Evolutionary conservation across 495 filamentous ascomycete genomes (phyloP).

Genomic region (Xylaria curta): DNA sequence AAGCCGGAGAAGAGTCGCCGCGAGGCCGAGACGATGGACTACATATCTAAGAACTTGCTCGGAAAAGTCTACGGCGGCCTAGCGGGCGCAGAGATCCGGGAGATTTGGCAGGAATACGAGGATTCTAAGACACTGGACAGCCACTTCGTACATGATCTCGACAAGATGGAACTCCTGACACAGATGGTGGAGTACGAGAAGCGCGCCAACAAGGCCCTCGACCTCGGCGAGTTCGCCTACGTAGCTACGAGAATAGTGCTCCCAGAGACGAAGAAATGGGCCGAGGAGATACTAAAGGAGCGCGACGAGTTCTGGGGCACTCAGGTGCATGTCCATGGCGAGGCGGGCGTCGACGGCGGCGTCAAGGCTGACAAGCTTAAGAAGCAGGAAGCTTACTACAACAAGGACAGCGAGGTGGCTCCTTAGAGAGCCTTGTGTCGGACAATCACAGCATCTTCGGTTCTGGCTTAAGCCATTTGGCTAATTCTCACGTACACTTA

Average conservation of each 20-base stretch:
- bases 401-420: conserved; percentile 29
- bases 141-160: conserved; percentile 92
- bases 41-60: conserved; percentile 73
- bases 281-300: conserved; percentile 75
- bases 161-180: conserved; percentile 91
- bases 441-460: neutral
- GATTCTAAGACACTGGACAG: conserved; percentile 80
- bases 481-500: neutral
- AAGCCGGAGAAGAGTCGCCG: conserved; percentile 84
- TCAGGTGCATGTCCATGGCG: conserved; percentile 49
- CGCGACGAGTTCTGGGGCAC: conserved; percentile 74
- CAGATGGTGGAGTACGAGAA: conserved; percentile 99
- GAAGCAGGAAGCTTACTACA: conserved; percentile 54
- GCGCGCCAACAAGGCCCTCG: conserved; percentile 62
- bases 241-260: conserved; percentile 76
- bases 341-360: conserved; percentile 47
- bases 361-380: conserved; percentile 41
- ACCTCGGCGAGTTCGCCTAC: conserved; percentile 83
- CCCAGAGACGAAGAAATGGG: conserved; percentile 82
- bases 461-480: neutral
- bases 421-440: neutral
- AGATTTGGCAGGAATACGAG: conserved; percentile 93
- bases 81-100: conserved; percentile 70
- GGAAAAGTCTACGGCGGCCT: conserved; percentile 73
- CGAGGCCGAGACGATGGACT: conserved; percentile 89